Percentiles rank a stretch among this genome's conserved stretches.
Evolutionary conservation across 116 monocot genomes (phyloP).

Genomic region (Trichopus zeylanicus): DNA sequence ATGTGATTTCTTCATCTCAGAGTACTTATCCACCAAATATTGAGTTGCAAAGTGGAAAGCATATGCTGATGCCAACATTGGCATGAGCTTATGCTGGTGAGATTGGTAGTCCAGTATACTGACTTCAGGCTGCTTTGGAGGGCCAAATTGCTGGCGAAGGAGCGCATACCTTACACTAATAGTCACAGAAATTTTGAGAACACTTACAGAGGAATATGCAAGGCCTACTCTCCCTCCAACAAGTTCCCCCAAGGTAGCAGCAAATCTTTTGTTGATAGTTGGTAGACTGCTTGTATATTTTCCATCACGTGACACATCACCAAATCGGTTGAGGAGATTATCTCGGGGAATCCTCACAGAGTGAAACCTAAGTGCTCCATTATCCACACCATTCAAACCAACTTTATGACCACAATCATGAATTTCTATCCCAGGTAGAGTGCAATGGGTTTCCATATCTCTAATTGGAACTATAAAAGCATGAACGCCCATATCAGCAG

Average conservation of each 20-base stretch:
- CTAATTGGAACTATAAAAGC: slow-evolving; percentile 93
- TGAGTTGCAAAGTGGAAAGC: slow-evolving; percentile 83
- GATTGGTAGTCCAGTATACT: slow-evolving; percentile 92
- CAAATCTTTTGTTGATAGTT: slow-evolving; percentile 73
- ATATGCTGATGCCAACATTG: slow-evolving; percentile 87
- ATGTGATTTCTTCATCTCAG: slow-evolving; percentile 76
- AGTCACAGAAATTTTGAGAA: slow-evolving; percentile 70
- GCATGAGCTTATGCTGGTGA: slow-evolving; percentile 95
- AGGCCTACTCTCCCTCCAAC: slow-evolving; percentile 92
- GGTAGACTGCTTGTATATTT: slow-evolving; percentile 71
- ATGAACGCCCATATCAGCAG: slow-evolving; percentile 85
- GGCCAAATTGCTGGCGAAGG: slow-evolving; percentile 95
- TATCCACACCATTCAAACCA: slow-evolving; percentile 93
- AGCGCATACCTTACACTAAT: slow-evolving; percentile 83
- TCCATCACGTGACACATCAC: slow-evolving; percentile 79
- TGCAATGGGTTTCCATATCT: slow-evolving; percentile 56
- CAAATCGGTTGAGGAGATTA: slow-evolving; percentile 85
- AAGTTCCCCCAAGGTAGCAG: slow-evolving; percentile 83
- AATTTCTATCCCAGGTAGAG: slow-evolving; percentile 83
- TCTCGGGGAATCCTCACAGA: slow-evolving; percentile 83
- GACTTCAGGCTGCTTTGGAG: slow-evolving; percentile 75
- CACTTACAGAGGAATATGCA: slow-evolving; percentile 62
- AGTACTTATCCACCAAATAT: slow-evolving; percentile 59
- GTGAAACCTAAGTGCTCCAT: slow-evolving; percentile 74
- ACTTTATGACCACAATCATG: slow-evolving; percentile 93